phyloP scores from a whole-genome alignment of 2,329 filamentous ascomycete genomes.

The Xylaria sp. region DNA sequence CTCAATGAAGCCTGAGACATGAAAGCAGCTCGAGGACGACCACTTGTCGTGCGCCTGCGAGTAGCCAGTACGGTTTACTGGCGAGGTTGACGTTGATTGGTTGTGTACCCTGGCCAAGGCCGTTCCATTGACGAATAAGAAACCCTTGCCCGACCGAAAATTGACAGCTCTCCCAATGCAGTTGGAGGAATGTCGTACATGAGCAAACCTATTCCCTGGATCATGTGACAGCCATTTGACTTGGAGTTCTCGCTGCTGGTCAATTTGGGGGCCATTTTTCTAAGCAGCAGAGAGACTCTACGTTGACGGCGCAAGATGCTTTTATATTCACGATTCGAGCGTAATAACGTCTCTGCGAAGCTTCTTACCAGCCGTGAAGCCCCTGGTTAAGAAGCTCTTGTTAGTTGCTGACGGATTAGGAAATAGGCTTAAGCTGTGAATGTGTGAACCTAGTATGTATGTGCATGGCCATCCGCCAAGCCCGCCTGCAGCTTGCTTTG shows the following conservation, averaged over 20 bases:
- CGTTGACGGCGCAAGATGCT: slow-evolving; percentile 35
- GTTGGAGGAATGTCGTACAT: slow-evolving; percentile 45
- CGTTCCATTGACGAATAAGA: slow-evolving; percentile 46
- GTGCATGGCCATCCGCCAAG: slow-evolving; percentile 40
- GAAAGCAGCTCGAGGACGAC: slow-evolving; percentile 46
- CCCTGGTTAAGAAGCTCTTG: slow-evolving; percentile 18
- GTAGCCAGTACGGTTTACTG: slow-evolving; percentile 44
- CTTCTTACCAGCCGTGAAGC: slow-evolving; percentile 23
- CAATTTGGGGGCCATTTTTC: slow-evolving; percentile 41
- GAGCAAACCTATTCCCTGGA: slow-evolving; percentile 37
- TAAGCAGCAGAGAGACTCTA: slow-evolving; percentile 12
- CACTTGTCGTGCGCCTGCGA: slow-evolving; percentile 46
- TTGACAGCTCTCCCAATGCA: slow-evolving; percentile 40
- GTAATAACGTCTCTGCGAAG: slow-evolving; percentile 20
- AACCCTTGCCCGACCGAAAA: slow-evolving; percentile 45
- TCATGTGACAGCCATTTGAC: slow-evolving; percentile 45
- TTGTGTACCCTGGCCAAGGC: slow-evolving; percentile 38
- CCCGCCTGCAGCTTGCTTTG: slow-evolving; percentile 39
- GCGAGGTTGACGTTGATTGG: slow-evolving; percentile 44
- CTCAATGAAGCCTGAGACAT: slow-evolving; percentile 49
- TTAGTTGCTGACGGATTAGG: slow-evolving; percentile 36
- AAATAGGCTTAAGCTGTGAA: slow-evolving; percentile 34
- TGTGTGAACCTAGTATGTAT: slow-evolving; percentile 30
- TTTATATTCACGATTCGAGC: slow-evolving; percentile 33
- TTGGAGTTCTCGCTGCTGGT: slow-evolving; percentile 32